Conservation (phyloP, 805 yeast genomes). For the Ogataea henricii region DNA sequence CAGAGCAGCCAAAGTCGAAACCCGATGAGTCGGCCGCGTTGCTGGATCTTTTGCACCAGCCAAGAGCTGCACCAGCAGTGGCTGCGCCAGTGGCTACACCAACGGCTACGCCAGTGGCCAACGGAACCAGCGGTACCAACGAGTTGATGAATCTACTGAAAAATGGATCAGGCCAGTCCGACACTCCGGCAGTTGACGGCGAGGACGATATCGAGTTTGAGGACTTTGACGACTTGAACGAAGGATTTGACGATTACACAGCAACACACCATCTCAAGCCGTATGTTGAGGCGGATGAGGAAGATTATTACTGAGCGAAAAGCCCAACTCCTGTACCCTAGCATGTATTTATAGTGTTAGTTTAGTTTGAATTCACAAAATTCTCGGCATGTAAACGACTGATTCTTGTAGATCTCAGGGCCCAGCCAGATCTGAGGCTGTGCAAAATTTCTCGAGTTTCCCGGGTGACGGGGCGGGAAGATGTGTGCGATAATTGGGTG, state of each 20-base stretch:
- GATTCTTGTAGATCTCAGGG: constrained; percentile 1
- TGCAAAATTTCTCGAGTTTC: background rate
- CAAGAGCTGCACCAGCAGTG: background rate
- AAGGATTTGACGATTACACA: constrained; percentile 21
- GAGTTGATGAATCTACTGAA: constrained; percentile 10
- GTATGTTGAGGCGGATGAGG: constrained; percentile 22
- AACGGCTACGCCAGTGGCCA: background rate
- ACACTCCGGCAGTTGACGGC: constrained; percentile 1
- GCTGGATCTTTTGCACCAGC: constrained; percentile 6
- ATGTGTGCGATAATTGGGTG: background rate
- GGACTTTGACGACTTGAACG: constrained; percentile 28
- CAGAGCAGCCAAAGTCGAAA: background rate
- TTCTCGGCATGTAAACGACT: background rate
- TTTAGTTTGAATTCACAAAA: background rate
- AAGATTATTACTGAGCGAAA: constrained; percentile 13
- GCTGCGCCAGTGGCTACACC: background rate
- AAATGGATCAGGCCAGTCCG: background rate
- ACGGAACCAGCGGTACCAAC: constrained; percentile 1
- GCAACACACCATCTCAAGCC: constrained; percentile 24
- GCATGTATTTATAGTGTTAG: constrained; percentile 1
- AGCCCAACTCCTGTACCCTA: background rate
- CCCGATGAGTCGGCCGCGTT: constrained; percentile 7
- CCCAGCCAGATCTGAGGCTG: constrained; percentile 6
- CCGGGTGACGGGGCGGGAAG: background rate
- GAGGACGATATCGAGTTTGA: constrained; percentile 12